These are phyloP conservation scores for Staphylotrichum tortipilum DNA, from an alignment of 495 filamentous ascomycete species.

Conservation along the genomic window DNA sequence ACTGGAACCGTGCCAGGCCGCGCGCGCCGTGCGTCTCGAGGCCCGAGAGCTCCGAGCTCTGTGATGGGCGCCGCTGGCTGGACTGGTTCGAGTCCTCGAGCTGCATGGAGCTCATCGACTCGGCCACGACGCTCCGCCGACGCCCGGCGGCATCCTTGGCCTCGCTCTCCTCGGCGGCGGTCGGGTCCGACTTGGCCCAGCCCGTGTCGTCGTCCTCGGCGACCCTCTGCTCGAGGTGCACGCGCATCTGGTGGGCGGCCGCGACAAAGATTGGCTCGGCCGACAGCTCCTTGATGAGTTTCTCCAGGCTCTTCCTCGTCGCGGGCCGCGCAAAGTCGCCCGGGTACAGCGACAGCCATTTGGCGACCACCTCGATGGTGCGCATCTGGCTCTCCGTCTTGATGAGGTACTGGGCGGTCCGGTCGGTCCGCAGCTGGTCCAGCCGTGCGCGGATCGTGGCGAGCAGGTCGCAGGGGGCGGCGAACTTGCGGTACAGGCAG, in stretches of 20 bases:
- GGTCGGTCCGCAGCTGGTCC: conserved; percentile 55
- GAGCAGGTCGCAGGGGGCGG: conserved; percentile 67
- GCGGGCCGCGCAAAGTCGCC: conserved; percentile 82
- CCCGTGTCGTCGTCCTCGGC: conserved; percentile 74
- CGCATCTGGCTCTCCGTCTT: conserved; percentile 73
- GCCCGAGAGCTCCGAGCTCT: conserved; percentile 34
- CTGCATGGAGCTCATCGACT: conserved; percentile 36
- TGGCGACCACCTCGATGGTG: conserved; percentile 71
- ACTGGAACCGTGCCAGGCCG: conserved; percentile 35
- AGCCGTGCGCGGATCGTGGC: conserved; percentile 65
- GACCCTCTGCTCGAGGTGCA: conserved; percentile 51
- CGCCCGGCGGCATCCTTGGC: conserved; percentile 18
- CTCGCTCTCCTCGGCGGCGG: conserved; percentile 39
- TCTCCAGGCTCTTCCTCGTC: conserved; percentile 58
- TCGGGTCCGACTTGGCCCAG: conserved; percentile 64
- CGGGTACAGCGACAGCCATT: conserved; percentile 85
- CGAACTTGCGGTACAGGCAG: conserved; percentile 92
- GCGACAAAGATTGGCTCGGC: conserved; percentile 66
- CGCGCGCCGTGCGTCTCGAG: conserved; percentile 22
- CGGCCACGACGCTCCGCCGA: conserved; percentile 27
- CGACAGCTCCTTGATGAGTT: conserved; percentile 62
- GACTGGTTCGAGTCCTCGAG: conserved; percentile 30
- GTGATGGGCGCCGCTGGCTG: conserved; percentile 36
- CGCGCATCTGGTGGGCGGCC: conserved; percentile 72
- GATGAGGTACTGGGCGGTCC: conserved; percentile 51